These are phyloP conservation scores for Ophiostoma quercus DNA, from an alignment of 2,329 filamentous ascomycete species.

Conservation along the genomic window DNA sequence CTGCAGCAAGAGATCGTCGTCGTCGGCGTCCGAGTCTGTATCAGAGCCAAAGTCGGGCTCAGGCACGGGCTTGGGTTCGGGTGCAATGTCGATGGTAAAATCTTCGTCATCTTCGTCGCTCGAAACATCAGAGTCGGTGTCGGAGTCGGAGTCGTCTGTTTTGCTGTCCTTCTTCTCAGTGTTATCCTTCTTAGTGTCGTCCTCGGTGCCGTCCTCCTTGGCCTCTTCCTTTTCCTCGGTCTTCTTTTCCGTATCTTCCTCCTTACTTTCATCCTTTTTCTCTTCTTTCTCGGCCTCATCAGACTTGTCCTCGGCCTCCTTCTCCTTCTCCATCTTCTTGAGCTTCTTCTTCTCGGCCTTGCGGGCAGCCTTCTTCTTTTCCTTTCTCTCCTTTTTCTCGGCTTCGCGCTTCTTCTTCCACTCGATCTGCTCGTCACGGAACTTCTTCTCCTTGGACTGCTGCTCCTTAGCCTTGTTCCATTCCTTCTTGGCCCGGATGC, in stretches of 20 bases:
- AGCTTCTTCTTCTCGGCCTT: slow-evolving; percentile 28
- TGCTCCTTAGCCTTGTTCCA: slow-evolving; percentile 15
- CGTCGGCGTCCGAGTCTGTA: not conserved
- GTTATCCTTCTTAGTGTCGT: not conserved
- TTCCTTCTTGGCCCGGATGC: not conserved
- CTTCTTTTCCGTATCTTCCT: not conserved
- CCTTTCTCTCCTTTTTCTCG: slow-evolving; percentile 29
- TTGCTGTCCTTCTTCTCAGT: not conserved
- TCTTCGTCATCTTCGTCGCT: not conserved
- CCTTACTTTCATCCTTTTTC: not conserved
- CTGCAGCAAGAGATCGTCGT: not conserved
- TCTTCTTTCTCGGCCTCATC: not conserved
- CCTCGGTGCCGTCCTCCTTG: not conserved
- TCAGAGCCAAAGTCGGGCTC: slow-evolving; percentile 21
- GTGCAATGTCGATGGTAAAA: slow-evolving; percentile 8
- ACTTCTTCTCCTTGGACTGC: slow-evolving; percentile 16
- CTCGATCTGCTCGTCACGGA: not conserved
- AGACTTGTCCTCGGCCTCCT: not conserved
- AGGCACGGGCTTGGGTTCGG: slow-evolving; percentile 13
- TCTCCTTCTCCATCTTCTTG: slow-evolving; percentile 24
- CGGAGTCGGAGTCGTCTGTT: not conserved
- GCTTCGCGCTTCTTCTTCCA: slow-evolving; percentile 17
- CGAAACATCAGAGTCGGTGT: slow-evolving; percentile 2
- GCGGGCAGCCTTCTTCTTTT: slow-evolving; percentile 26
- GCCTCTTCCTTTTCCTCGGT: not conserved